Evolutionary conservation across 2,329 filamentous ascomycete species (phyloP).

Genomic region (Cordyceps tenuipes): DNA sequence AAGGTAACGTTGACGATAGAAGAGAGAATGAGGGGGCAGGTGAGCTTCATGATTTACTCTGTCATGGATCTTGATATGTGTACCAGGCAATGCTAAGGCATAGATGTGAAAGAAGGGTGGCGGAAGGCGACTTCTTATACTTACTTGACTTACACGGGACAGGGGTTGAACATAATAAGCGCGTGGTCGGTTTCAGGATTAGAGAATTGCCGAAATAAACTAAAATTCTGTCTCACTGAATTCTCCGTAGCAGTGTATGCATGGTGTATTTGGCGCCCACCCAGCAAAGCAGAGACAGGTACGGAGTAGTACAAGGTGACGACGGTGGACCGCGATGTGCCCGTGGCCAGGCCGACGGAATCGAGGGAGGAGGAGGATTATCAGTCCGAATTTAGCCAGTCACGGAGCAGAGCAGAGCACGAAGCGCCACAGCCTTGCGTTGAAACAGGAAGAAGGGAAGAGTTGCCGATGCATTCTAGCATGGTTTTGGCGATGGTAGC

Average conservation of each 20-base stretch:
- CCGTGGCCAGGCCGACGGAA: background rate
- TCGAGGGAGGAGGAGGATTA: background rate
- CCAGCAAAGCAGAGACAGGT: background rate
- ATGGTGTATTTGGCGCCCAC: background rate
- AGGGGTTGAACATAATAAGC: background rate
- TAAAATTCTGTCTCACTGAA: background rate
- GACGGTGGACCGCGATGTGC: background rate
- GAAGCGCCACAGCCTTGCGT: background rate
- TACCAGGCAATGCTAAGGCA: background rate
- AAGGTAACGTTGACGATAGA: background rate
- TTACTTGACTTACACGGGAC: slow-evolving; percentile 1
- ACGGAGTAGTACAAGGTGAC: background rate
- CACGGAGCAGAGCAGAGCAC: background rate
- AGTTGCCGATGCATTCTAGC: background rate
- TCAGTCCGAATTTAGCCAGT: background rate
- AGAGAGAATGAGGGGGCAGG: background rate
- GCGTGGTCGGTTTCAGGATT: background rate
- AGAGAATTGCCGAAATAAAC: background rate
- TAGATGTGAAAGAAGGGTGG: slow-evolving; percentile 11
- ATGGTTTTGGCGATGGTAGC: background rate
- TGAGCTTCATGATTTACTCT: background rate
- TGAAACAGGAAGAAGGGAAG: background rate
- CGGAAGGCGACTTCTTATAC: slow-evolving; percentile 16
- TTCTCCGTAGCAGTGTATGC: background rate
- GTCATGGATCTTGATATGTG: background rate